Base-by-base conservation (phyloP, 306 rosid genomes). In the Betula pendula region DNA sequence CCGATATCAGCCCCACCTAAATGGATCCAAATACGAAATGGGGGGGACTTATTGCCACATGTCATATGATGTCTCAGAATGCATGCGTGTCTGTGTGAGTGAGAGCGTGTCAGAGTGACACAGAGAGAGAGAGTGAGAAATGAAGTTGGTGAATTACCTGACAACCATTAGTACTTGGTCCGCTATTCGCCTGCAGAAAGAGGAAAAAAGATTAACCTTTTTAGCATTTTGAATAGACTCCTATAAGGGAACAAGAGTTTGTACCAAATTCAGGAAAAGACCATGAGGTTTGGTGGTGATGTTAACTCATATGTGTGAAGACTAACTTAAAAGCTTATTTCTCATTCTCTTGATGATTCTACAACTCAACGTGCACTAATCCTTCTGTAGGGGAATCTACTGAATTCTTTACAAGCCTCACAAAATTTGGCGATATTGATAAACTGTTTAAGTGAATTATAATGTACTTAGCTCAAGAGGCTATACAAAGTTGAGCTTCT, bases 111-210 rank as follows among this genome's bases (percentile, higher is more conserved):
- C n/a, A 2, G 6, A 45, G 56, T 19, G 40, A 51, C 42, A 50
- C 52, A 53, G 62, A 82, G 74, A 66, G 72, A 66, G 82, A 68
- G 75, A 43, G 68, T 55, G 33, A 73, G 45, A 43, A 11, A 33
- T 31, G 14, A 74, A 60, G 55, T 63, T 60, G 77, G 16, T 22
- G 68, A 31, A 14, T 69, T 87, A 95, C 99, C 99, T 95, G 99
- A 84, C 92, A 87, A 31, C 97, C 99, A 74, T 95, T 95, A 73
- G 97, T 85, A 78, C 87, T 87, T 58, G 83, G 88, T 59, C 99
- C 97, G 17, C 99, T 95, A 68, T 95, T 95, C 80, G 99, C 97
- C 99, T 95, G 96, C 73, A 85, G 74, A 82, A 76, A 71, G 56
- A 79, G 49, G 66, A 69, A 27, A n/a, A 4, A 77, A 33, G 40